Conservation (phyloP, 495 filamentous ascomycete species). For the Acidiella bohemica region DNA sequence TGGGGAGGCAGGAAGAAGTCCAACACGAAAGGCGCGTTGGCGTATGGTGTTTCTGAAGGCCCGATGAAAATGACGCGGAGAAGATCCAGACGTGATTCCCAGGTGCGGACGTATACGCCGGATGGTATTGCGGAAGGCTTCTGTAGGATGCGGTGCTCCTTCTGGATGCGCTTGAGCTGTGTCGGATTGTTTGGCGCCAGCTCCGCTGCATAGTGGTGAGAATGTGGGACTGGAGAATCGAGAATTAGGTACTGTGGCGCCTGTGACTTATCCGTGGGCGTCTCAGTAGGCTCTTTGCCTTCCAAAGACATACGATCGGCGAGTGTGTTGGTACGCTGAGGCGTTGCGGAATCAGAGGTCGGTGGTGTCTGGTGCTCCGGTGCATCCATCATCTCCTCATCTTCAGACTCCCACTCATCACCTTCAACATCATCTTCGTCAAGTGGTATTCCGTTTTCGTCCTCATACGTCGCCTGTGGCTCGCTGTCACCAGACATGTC, state of each 20-base stretch:
- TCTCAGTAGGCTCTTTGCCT: background rate
- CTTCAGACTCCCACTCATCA: slow-evolving; percentile 29
- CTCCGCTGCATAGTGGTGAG: slow-evolving; percentile 35
- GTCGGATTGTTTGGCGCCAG: slow-evolving; percentile 9
- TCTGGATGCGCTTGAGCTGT: slow-evolving; percentile 36
- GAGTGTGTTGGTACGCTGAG: background rate
- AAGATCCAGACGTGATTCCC: slow-evolving; percentile 45
- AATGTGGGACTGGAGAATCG: slow-evolving; percentile 31
- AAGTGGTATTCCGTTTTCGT: slow-evolving; percentile 18
- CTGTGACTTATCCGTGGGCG: background rate
- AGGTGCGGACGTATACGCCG: slow-evolving; percentile 45
- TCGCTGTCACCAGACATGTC: slow-evolving; percentile 1
- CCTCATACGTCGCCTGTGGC: slow-evolving; percentile 19
- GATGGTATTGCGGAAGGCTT: slow-evolving; percentile 36
- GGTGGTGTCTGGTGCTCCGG: slow-evolving; percentile 6
- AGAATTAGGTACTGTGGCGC: slow-evolving; percentile 31
- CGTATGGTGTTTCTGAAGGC: slow-evolving; percentile 47
- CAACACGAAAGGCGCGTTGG: slow-evolving; percentile 46
- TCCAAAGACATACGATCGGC: background rate
- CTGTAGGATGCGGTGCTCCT: slow-evolving; percentile 45
- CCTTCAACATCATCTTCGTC: slow-evolving; percentile 20
- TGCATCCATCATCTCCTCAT: slow-evolving; percentile 17
- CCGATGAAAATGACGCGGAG: slow-evolving; percentile 46
- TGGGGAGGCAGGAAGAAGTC: slow-evolving; percentile 37
- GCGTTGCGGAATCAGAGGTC: slow-evolving; percentile 7